A percentile compares a stretch with the other conserved stretches of the same genome.
Conservation (phyloP, 2,329 filamentous ascomycete species). For the Epichloe festucae region DNA sequence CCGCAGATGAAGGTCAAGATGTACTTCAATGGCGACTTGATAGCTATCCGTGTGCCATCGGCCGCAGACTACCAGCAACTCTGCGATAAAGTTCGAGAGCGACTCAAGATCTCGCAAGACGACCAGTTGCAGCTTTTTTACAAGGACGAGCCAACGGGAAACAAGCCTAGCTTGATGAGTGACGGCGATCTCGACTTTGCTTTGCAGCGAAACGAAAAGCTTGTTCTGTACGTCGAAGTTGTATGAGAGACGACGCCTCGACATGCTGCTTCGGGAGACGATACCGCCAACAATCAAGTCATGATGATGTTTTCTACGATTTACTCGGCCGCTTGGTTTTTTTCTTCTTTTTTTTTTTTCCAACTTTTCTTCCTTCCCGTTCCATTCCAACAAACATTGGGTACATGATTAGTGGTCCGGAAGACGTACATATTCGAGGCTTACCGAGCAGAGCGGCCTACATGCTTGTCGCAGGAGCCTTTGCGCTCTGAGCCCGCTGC, state of each 20-base stretch:
- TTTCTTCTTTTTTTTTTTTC: background rate
- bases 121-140: constrained; percentile 73
- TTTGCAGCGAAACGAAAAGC: constrained; percentile 72
- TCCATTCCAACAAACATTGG: constrained; percentile 8
- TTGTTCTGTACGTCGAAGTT: constrained; percentile 60
- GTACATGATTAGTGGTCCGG: constrained; percentile 16
- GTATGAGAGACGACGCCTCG: constrained; percentile 19
- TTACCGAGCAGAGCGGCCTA: constrained; percentile 14
- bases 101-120: constrained; percentile 57
- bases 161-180: constrained; percentile 61
- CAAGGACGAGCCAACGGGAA: constrained; percentile 68
- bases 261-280: background rate
- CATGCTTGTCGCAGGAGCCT: background rate
- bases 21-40: constrained; percentile 82
- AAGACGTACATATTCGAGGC: constrained; percentile 10
- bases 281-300: background rate
- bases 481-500: background rate
- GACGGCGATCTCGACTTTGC: constrained; percentile 73
- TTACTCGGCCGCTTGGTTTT: background rate
- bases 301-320: background rate
- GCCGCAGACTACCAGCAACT: constrained; percentile 69
- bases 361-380: background rate
- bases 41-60: constrained; percentile 76
- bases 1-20: constrained; percentile 84
- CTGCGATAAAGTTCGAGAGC: constrained; percentile 71